A percentile compares a stretch with the other conserved stretches of the same genome.
Conservation (phyloP, 352 stramenopile genomes). For the Phytophthora sojae region DNA sequence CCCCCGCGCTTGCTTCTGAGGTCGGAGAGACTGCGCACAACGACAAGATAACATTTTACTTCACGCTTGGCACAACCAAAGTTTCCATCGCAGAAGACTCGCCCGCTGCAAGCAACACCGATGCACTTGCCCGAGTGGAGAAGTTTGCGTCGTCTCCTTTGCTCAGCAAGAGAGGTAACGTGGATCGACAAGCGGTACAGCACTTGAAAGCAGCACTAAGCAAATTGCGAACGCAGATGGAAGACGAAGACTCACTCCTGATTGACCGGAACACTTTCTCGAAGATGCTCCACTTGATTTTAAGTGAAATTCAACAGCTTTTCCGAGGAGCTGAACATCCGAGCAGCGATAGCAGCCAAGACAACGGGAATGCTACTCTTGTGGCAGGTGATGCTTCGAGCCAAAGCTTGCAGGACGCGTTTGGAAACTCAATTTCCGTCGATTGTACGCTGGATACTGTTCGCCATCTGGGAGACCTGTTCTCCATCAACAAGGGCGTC, state of each 20-base stretch:
- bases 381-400: neutral
- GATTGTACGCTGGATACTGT: constrained; percentile 58
- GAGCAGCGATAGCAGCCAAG: neutral
- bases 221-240: constrained; percentile 61
- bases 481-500: constrained; percentile 52
- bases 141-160: constrained; percentile 57
- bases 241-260: constrained; percentile 70
- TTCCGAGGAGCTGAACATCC: constrained; percentile 31
- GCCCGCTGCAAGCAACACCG: constrained; percentile 22
- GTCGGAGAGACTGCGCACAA: constrained; percentile 3
- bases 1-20: constrained; percentile 44
- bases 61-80: constrained; percentile 66
- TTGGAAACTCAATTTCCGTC: constrained; percentile 57
- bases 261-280: constrained; percentile 50
- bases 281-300: constrained; percentile 31
- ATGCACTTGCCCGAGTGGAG: constrained; percentile 46
- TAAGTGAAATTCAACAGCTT: constrained; percentile 50
- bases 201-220: constrained; percentile 48
- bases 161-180: constrained; percentile 54
- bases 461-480: constrained; percentile 54
- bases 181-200: constrained; percentile 41
- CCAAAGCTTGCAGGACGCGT: constrained; percentile 41
- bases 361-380: neutral
- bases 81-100: constrained; percentile 36
- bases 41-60: constrained; percentile 53